Evolutionary conservation across 129 eudicot species (phyloP), one percentile per base, ranked within the genome.

Genomic region (Flaveria ramosissima): DNA sequence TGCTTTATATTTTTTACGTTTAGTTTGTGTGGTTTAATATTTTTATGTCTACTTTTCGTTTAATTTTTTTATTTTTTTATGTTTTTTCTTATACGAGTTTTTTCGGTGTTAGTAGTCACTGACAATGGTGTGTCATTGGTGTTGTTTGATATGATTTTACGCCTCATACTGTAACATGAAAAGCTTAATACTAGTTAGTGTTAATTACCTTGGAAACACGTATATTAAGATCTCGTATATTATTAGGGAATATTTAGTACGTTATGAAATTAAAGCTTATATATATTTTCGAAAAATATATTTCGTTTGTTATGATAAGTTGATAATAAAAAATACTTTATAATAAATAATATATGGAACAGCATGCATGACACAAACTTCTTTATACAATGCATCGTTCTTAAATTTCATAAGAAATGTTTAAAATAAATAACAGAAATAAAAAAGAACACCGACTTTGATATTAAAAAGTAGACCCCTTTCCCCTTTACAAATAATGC

Each of bases 391-490:
- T 61, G 66, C 43, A 61, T 30, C 42, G 15, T 61, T 61, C 19
- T 61, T 41, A 9, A 8, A 9, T 43, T 42, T 20, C 30, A 4
- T 30, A 68, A 68, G 55, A 68, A 68, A 36, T 16, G 17, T 17
- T 1, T 9, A 39, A 39, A 41, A 48, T 36, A 15, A 68, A 19
- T 11, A 51, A 30, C 5, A 53, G 14, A 17, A 27, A 7, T 11
- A 16, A 70, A 8, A 30, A 21, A 11, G 9, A 6, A 19, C 56
- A 21, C 45, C 23, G 66, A 17, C 56, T 78, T 77, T 32, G 4
- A 19, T 27, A 17, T 43, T 68, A 15, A 45, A 46, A 24, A 43
- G 72, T 60, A 61, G 82, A 75, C 77, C 82, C 77, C 51, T 6
- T 70, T 27, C 50, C n/a, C 7, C 13, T 77, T 42, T 42, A 12